phyloP scores from a whole-genome alignment of 305 asterid genomes.

The Solanum hybrid region DNA sequence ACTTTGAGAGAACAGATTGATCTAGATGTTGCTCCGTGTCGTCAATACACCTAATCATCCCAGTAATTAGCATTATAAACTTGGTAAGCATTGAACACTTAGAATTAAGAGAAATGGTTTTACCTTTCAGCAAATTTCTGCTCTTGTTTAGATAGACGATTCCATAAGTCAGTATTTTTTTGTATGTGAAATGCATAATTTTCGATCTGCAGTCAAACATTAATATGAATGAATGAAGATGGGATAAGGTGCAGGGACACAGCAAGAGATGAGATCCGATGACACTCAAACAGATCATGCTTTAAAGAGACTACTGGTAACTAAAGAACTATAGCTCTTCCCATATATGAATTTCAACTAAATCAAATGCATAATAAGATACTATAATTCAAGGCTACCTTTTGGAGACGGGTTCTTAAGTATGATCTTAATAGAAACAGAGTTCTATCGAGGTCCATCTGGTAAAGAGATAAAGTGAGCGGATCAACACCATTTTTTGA shows the following conservation, averaged over 20 bases:
- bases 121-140: constrained; percentile 59
- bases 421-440: constrained; percentile 76
- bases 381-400: constrained; percentile 35
- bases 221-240: neutral
- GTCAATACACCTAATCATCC: constrained; percentile 42
- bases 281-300: neutral
- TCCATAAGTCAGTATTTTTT: constrained; percentile 51
- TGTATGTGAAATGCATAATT: constrained; percentile 55
- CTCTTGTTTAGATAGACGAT: constrained; percentile 61
- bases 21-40: constrained; percentile 57
- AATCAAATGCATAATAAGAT: neutral
- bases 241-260: neutral
- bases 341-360: neutral
- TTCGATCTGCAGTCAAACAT: constrained; percentile 48
- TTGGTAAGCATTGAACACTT: neutral
- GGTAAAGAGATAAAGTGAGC: constrained; percentile 70
- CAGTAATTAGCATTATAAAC: neutral
- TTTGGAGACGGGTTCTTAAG: constrained; percentile 76
- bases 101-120: neutral
- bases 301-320: neutral
- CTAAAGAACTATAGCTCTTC: neutral
- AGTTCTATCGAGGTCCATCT: constrained; percentile 87
- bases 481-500: constrained; percentile 58
- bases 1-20: constrained; percentile 63
- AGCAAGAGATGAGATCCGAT: neutral